Percentiles rank a stretch among this genome's conserved stretches.
phyloP scores from a whole-genome alignment of 352 stramenopile species.

The Globisporangium nagaii region DNA sequence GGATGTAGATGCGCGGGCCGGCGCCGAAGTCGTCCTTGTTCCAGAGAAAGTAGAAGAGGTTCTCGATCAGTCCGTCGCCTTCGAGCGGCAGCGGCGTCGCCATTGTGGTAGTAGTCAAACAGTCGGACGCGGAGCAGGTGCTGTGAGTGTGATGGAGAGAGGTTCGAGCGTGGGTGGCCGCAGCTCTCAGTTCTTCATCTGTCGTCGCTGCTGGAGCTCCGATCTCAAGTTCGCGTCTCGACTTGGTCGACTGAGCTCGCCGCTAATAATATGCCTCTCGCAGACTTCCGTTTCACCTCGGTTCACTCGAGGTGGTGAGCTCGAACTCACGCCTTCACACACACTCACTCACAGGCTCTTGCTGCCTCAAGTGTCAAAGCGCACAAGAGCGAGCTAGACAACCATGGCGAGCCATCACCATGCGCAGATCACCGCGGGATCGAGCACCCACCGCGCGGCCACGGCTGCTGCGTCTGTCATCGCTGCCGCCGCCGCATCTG shows the following conservation, averaged over 20 bases:
- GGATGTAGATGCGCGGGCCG: slow-evolving; percentile 84
- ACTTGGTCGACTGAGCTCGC: background rate
- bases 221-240: too few relatives aligned
- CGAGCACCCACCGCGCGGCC: background rate
- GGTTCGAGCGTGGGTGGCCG: too few relatives aligned
- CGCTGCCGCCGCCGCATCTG: background rate
- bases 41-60: slow-evolving; percentile 89
- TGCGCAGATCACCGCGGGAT: background rate
- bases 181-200: too few relatives aligned
- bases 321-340: background rate
- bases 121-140: too few relatives aligned
- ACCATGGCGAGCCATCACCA: background rate
- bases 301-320: background rate
- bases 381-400: too few relatives aligned
- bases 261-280: background rate
- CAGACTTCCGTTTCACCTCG: background rate
- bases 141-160: too few relatives aligned
- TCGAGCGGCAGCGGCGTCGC: slow-evolving; percentile 61
- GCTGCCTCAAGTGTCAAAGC: background rate
- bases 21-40: slow-evolving; percentile 89
- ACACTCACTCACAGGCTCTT: background rate
- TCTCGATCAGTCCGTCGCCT: slow-evolving; percentile 83
- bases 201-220: too few relatives aligned
- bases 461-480: background rate
- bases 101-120: slow-evolving; percentile 20